phyloP scores from a whole-genome alignment of 768 basidiomycete genomes.

The Cyclocybe cylindracea region DNA sequence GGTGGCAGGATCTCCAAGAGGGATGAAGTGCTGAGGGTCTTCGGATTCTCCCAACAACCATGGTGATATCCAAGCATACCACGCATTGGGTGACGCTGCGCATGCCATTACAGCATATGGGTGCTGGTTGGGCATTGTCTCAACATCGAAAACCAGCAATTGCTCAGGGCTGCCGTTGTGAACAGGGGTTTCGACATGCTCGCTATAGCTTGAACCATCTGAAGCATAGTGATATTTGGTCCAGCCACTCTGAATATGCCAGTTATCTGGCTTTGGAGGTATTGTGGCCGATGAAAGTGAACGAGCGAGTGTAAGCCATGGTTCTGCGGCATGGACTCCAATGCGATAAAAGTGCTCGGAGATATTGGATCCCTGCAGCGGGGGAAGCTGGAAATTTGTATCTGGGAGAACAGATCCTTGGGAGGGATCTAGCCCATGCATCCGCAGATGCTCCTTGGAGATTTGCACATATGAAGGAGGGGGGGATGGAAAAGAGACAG shows the following conservation, averaged over 20 bases:
- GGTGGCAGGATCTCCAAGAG: constrained; percentile 55
- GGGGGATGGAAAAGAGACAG: constrained; percentile 64
- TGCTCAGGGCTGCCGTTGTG: constrained; percentile 66
- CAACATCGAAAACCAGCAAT: constrained; percentile 90
- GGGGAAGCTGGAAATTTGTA: constrained; percentile 78
- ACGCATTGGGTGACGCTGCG: constrained; percentile 78
- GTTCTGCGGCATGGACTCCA: constrained; percentile 67
- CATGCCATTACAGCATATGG: constrained; percentile 88
- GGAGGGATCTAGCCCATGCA: constrained; percentile 78
- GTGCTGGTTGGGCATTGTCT: constrained; percentile 84
- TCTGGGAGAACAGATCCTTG: constrained; percentile 83
- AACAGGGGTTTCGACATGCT: constrained; percentile 68
- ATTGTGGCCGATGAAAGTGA: constrained; percentile 51
- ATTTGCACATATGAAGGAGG: constrained; percentile 66
- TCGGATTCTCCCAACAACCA: constrained; percentile 74
- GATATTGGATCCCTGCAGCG: constrained; percentile 77
- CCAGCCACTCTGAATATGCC: constrained; percentile 77
- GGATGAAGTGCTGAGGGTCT: constrained; percentile 68
- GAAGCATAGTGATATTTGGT: constrained; percentile 73
- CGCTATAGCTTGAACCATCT: constrained; percentile 79
- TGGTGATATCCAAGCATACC: constrained; percentile 97
- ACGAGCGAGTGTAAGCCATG: constrained; percentile 74
- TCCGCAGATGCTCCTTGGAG: constrained; percentile 76
- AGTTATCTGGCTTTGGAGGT: constrained; percentile 57
- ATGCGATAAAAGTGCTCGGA: constrained; percentile 89